Conservation (phyloP, 2,329 filamentous ascomycete genomes). For the Alternaria sp. region DNA sequence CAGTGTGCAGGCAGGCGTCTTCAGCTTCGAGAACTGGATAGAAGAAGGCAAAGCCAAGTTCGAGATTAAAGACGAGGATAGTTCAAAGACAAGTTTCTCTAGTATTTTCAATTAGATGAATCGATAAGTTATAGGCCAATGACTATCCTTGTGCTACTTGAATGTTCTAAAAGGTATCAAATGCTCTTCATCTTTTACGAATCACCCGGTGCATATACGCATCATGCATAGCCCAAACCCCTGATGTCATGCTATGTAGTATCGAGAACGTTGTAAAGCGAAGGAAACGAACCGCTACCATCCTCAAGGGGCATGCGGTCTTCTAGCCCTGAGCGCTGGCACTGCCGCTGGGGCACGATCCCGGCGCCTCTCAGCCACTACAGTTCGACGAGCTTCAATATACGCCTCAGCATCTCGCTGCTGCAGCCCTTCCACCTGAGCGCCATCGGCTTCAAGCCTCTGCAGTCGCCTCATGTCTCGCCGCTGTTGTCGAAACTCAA, state of each 20-base stretch:
- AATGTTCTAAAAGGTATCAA: not conserved
- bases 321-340: not conserved
- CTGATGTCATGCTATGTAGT: not conserved
- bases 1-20: constrained; percentile 69
- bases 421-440: not conserved
- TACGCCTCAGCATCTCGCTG: not conserved
- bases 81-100: constrained; percentile 28
- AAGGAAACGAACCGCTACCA: not conserved
- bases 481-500: not conserved
- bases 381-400: not conserved
- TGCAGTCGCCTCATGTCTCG: not conserved
- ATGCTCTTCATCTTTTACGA: not conserved
- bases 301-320: not conserved
- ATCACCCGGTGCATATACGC: not conserved
- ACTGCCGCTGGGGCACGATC: not conserved
- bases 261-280: not conserved
- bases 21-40: constrained; percentile 74
- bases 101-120: constrained; percentile 18
- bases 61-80: constrained; percentile 28
- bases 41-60: constrained; percentile 68
- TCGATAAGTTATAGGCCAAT: not conserved
- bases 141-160: not conserved
- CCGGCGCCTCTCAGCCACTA: not conserved
- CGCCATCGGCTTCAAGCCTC: not conserved
- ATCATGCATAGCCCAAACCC: not conserved